Conservation (phyloP, 768 basidiomycete genomes). For the Psilocybe cubensis region DNA sequence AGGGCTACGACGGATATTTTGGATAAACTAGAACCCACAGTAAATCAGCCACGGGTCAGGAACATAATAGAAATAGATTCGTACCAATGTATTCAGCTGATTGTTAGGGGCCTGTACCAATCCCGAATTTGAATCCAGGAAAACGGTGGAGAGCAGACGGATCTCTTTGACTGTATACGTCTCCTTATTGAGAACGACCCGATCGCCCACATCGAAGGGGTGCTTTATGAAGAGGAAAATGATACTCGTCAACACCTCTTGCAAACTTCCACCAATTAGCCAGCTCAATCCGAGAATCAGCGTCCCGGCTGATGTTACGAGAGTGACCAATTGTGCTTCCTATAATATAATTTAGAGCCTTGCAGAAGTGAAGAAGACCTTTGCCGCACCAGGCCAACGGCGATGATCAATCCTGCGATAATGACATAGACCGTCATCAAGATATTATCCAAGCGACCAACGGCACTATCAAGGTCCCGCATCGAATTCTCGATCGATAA, state of each 20-base stretch:
- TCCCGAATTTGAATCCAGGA: constrained; percentile 62
- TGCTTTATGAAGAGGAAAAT: constrained; percentile 93
- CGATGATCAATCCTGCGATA: constrained; percentile 75
- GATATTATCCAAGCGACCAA: constrained; percentile 84
- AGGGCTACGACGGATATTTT: constrained; percentile 73
- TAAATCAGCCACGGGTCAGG: background rate
- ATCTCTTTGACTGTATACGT: constrained; percentile 88
- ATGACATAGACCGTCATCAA: constrained; percentile 81
- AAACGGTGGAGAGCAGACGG: constrained; percentile 76
- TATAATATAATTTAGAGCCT: too few relatives aligned
- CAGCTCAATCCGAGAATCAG: constrained; percentile 71
- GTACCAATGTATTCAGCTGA: constrained; percentile 57
- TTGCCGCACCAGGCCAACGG: constrained; percentile 70
- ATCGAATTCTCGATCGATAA: constrained; percentile 84
- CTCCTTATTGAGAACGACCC: constrained; percentile 55
- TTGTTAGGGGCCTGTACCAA: constrained; percentile 76
- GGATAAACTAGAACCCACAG: constrained; percentile 53
- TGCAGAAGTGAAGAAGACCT: background rate
- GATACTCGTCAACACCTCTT: constrained; percentile 82
- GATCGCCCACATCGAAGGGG: constrained; percentile 83
- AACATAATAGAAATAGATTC: constrained; percentile 8
- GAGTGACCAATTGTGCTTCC: constrained; percentile 74
- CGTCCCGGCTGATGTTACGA: constrained; percentile 78
- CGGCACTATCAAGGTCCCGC: constrained; percentile 89
- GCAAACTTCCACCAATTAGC: constrained; percentile 82